Evolutionary conservation across 1,284 basidiomycete species (phyloP).

Genomic region (Neonothopanus nambi): DNA sequence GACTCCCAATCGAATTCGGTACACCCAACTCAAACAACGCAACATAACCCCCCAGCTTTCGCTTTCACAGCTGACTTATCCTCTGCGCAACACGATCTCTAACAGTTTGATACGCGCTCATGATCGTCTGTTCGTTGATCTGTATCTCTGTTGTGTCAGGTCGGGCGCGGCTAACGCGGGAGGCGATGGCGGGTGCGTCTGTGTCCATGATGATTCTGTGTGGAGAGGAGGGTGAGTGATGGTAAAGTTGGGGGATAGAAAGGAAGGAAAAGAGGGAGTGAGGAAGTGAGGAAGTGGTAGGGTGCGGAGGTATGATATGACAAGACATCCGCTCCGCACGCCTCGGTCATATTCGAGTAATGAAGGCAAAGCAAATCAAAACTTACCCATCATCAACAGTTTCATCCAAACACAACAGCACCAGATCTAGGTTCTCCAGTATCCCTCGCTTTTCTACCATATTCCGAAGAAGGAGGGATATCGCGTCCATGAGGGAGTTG

Average conservation of each 20-base stretch:
- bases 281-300: neutral
- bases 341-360: neutral
- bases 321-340: neutral
- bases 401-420: slow-evolving; percentile 93
- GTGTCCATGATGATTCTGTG: slow-evolving; percentile 95
- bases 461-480: slow-evolving; percentile 84
- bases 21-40: too few species aligned
- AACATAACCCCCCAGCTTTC: too few species aligned
- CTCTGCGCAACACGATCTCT: slow-evolving; percentile 67
- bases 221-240: neutral
- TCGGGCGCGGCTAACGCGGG: slow-evolving; percentile 89
- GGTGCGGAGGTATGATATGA: neutral
- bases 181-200: slow-evolving; percentile 92
- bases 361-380: slow-evolving; percentile 1
- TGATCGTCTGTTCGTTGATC: slow-evolving; percentile 97
- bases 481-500: slow-evolving; percentile 83
- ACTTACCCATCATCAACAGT: slow-evolving; percentile 96
- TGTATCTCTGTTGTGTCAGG: slow-evolving; percentile 96
- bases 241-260: neutral
- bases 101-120: slow-evolving; percentile 90
- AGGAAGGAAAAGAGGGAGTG: neutral
- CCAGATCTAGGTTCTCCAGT: slow-evolving; percentile 93
- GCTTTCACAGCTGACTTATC: slow-evolving; percentile 51
- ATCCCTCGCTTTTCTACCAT: slow-evolving; percentile 96
- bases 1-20: too few species aligned